Evolutionary conservation across 2,329 filamentous ascomycete genomes (phyloP).

Genomic region (Hyphodiscus sp.): DNA sequence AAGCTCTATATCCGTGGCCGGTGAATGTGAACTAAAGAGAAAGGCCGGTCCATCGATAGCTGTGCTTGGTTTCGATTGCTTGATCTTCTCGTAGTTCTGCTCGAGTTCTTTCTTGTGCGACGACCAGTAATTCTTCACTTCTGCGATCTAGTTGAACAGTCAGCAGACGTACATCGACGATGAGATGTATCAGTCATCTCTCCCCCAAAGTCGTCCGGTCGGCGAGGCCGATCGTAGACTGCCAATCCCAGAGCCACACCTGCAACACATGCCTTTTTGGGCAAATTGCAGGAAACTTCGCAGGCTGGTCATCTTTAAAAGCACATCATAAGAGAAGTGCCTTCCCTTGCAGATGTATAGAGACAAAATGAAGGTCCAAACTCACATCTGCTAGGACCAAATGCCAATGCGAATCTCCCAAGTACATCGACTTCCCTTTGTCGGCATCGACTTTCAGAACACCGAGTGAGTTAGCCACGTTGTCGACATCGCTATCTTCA

Average conservation of each 20-base stretch:
- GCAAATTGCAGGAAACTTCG: neutral
- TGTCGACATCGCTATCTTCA: slow-evolving; percentile 62
- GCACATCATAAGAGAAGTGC: neutral
- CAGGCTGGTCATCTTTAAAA: neutral
- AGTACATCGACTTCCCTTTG: slow-evolving; percentile 69
- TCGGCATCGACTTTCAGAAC: slow-evolving; percentile 74
- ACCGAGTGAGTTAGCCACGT: slow-evolving; percentile 69
- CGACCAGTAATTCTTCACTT: slow-evolving; percentile 87
- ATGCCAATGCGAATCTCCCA: slow-evolving; percentile 81
- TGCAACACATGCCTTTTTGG: neutral
- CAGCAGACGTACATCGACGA: neutral
- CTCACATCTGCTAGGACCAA: slow-evolving; percentile 64
- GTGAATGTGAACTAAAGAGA: slow-evolving; percentile 65
- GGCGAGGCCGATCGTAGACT: neutral
- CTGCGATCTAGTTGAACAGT: slow-evolving; percentile 55
- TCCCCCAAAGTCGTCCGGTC: neutral
- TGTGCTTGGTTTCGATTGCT: slow-evolving; percentile 56
- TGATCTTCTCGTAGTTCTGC: slow-evolving; percentile 70
- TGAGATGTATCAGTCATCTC: neutral
- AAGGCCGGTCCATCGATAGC: slow-evolving; percentile 66
- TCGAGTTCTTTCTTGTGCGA: slow-evolving; percentile 86
- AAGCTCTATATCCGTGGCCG: slow-evolving; percentile 69
- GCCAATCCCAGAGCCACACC: neutral
- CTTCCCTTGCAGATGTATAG: neutral
- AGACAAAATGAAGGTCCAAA: slow-evolving; percentile 6